phyloP scores from a whole-genome alignment of 2,329 filamentous ascomycete species.

The Aureobasidium subglaciale region DNA sequence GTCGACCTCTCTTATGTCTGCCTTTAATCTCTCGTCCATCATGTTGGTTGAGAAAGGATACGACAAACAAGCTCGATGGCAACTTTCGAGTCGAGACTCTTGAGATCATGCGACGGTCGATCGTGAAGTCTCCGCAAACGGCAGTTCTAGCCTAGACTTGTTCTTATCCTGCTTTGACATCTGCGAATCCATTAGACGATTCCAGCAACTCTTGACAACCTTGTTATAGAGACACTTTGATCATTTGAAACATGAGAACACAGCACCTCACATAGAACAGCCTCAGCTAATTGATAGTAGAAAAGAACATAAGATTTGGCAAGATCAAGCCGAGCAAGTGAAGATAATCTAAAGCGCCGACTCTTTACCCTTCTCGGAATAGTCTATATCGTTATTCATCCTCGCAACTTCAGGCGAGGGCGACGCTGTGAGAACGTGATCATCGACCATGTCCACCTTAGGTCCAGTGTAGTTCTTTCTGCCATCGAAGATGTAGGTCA shows the following conservation, averaged over 20 bases:
- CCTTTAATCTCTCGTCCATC: slow-evolving; percentile 31
- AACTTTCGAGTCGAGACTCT: neutral
- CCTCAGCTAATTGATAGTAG: too few relatives aligned
- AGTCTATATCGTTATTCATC: neutral
- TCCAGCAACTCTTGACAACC: too few relatives aligned
- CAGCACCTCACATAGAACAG: too few relatives aligned
- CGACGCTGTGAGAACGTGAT: slow-evolving; percentile 18
- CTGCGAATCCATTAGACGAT: too few relatives aligned
- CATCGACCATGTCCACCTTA: slow-evolving; percentile 24
- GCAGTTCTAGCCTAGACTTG: neutral
- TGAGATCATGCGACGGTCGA: neutral
- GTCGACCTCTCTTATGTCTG: slow-evolving; percentile 53
- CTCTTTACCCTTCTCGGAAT: slow-evolving; percentile 3
- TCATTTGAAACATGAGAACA: too few relatives aligned
- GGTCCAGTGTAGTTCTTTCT: slow-evolving; percentile 54
- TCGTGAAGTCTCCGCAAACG: neutral
- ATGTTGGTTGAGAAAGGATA: neutral
- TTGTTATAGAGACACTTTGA: too few relatives aligned
- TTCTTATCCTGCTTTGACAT: too few relatives aligned
- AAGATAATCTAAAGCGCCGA: neutral
- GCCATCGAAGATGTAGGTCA: slow-evolving; percentile 56
- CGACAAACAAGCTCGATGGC: neutral
- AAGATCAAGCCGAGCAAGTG: neutral
- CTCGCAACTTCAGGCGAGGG: neutral
- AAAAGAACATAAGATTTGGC: neutral